Base-by-base conservation (phyloP, 306 rosid genomes). In the Castanea crenata region DNA sequence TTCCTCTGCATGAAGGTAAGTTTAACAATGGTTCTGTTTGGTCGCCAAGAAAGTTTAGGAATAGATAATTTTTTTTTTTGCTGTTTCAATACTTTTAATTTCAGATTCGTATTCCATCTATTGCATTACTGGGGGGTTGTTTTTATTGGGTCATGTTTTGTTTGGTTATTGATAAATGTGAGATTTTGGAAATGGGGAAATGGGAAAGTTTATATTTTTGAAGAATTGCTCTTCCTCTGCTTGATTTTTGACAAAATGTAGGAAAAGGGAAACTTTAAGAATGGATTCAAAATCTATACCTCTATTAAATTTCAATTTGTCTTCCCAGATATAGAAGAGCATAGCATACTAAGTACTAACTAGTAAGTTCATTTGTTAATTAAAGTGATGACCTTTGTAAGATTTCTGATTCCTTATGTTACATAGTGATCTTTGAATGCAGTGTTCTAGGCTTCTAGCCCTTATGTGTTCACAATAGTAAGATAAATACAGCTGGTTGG, bases 1-100 rank as follows among this genome's bases (percentile, higher is more conserved):
- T 91, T 91, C 78, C 91, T 93, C 79, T 89, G 76, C 84, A 81
- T 93, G 84, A 93, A 88, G 94, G 98, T 93, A 49, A 15, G 46
- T 65, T 55, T 16, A 69, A 18, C 31, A 35, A 34, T 16, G 10
- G 1, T 25, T 2, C n/a, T 27, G 69, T 78, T 70, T 71, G 51
- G 15, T 23, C 59, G 25, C 55, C 20, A 21, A 8, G 72, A 68
- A 19, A 35, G 16, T 34, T 68, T 3, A 9, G 51, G 49, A 7
- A 67, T 14, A 27, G 8, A 18, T 0, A 15, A 6, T 64, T 19
- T 64, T 19, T 64, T 19, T 19, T 18, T 35, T 19, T 1, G 41
- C 46, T 41, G 46, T 8, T 41, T 41, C 46, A 41, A 2, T 63
- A 4, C 16, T 14, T 27, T 3, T 5, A 25, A 5, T 8, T 59